Conservation (phyloP, 768 basidiomycete species). For the Mycena kentingensis region DNA sequence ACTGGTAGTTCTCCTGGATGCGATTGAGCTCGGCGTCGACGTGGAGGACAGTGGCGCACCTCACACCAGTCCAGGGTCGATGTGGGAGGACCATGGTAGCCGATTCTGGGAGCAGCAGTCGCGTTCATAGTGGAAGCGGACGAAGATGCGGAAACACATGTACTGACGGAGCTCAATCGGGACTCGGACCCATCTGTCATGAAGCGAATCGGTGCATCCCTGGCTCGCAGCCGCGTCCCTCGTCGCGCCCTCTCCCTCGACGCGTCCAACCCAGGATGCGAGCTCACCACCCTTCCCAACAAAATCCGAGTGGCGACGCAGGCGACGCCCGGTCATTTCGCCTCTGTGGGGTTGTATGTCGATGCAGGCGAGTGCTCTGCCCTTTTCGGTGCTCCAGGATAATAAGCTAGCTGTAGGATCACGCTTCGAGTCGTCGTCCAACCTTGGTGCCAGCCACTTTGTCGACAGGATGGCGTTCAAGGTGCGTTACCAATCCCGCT, state of each 20-base stretch:
- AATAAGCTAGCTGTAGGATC: too few relatives aligned
- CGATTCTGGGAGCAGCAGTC: constrained; percentile 37
- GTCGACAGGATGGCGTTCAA: constrained; percentile 97
- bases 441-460: constrained; percentile 86
- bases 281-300: constrained; percentile 87
- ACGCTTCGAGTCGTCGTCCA: constrained; percentile 76
- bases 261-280: constrained; percentile 36
- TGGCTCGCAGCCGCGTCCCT: constrained; percentile 36
- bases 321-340: constrained; percentile 89
- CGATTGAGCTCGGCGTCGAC: background rate
- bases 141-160: background rate
- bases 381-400: too few relatives aligned
- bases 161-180: background rate
- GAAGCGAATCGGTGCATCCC: constrained; percentile 41
- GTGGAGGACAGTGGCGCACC: constrained; percentile 36
- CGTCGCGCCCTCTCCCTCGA: constrained; percentile 23
- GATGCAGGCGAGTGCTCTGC: too few relatives aligned
- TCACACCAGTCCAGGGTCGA: constrained; percentile 79
- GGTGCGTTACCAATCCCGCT: constrained; percentile 45
- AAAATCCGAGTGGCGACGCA: constrained; percentile 92
- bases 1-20: constrained; percentile 71
- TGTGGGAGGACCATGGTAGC: constrained; percentile 66
- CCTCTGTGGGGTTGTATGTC: constrained; percentile 89
- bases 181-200: constrained; percentile 35
- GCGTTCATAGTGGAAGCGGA: constrained; percentile 40